These are phyloP conservation scores for Oryza meridionalis DNA, from an alignment of 176 grass and related monocot genomes.

Conservation along the genomic window DNA sequence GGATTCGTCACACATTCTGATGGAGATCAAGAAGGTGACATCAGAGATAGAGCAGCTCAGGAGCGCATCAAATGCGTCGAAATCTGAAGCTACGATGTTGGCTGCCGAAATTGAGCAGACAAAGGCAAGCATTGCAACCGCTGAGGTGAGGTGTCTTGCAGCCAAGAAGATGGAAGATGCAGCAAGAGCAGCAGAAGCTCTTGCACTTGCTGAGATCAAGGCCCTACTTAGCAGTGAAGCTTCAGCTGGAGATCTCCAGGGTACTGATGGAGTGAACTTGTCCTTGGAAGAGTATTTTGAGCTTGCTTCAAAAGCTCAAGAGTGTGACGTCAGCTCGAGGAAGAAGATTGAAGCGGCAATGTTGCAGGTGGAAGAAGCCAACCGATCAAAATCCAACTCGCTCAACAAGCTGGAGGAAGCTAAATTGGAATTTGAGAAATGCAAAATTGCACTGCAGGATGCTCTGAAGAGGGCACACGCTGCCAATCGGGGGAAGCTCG, in stretches of 20 bases:
- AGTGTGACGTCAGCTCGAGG: constrained; percentile 57
- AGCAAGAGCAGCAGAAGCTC: constrained; percentile 72
- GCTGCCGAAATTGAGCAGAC: constrained; percentile 70
- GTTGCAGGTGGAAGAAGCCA: constrained; percentile 58
- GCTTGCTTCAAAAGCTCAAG: constrained; percentile 60
- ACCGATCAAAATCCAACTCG: constrained; percentile 45
- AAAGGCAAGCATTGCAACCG: constrained; percentile 69
- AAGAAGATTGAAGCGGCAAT: constrained; percentile 63
- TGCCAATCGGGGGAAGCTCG: constrained; percentile 59
- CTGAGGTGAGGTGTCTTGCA: constrained; percentile 65
- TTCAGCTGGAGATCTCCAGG: constrained; percentile 39
- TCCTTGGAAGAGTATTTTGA: constrained; percentile 67
- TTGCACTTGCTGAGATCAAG: constrained; percentile 78
- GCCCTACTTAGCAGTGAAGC: constrained; percentile 61
- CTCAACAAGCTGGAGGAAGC: constrained; percentile 67
- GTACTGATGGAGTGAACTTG: constrained; percentile 43
- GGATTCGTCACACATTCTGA: constrained; percentile 41
- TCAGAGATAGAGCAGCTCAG: constrained; percentile 69
- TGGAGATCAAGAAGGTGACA: constrained; percentile 70
- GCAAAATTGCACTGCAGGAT: constrained; percentile 64
- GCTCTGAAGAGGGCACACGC: constrained; percentile 60
- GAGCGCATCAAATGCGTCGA: constrained; percentile 46
- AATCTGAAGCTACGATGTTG: constrained; percentile 58
- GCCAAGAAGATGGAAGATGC: constrained; percentile 85
- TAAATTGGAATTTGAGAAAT: constrained; percentile 54